Base-by-base conservation (phyloP, 805 yeast species). In the Naumovozyma castellii region DNA sequence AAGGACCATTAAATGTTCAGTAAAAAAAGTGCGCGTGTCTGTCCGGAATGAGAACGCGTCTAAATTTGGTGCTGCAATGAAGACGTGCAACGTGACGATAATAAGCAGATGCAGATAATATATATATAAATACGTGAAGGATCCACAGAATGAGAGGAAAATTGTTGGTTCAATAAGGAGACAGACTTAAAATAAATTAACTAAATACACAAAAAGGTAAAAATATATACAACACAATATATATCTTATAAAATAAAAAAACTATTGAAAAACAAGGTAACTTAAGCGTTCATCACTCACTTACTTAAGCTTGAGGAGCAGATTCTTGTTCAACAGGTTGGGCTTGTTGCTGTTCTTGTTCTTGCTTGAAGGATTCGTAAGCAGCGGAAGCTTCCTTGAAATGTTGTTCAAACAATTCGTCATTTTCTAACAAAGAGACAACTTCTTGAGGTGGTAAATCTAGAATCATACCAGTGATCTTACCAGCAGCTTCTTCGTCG, bases 401-500 rank as follows among this genome's bases (percentile, higher is more conserved):
- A 66, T 87, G 95, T 65, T 79, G 78, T 71, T 80, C 80, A 73
- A 92, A 84, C 54, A 82, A 76, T 56, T 78, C 87, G 50, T 86
- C 95, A 64, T 88, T 92, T 61, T 85, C 94, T 65, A 86, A 77
- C 65, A 90, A 74, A 46, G 83, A 82, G 59, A 88, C 69, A 56
- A 92, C 84, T 71, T 90, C 96, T 59, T 78, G 78, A 68, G 84
- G 84, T 62, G 87, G 94, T 78, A 90, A 79, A 64, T 88, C 96
- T 62, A 92, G 77, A 73, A 92, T 78, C 97, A 92, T 92, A 73
- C 97, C 97, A 51, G 98, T 92, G 65, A 92, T 85, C 74, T 88
- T 90, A 71, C 96, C 95, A 53, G 97, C 97, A 59, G 95, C 86
- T 69, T 87, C 95, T 43, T 82, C 83, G 61, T 87, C 94, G 56